phyloP scores from a whole-genome alignment of 225 moss, liverwort and hornwort species.

The Anthoceros angustus region DNA sequence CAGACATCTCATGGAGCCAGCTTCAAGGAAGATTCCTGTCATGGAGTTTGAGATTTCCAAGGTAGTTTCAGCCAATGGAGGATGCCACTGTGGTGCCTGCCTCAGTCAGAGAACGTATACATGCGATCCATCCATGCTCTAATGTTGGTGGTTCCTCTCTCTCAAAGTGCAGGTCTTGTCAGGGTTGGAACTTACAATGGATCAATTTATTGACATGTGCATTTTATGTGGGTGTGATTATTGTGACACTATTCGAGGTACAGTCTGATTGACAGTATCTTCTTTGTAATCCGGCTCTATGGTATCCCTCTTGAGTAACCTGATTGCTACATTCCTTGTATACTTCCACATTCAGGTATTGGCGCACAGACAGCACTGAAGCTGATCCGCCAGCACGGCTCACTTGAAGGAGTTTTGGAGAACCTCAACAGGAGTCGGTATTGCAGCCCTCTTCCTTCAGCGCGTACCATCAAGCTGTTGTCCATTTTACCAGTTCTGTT shows the following conservation, averaged over 20 bases:
- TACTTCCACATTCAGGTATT: constrained; percentile 31
- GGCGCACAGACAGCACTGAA: constrained; percentile 85
- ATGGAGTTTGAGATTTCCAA: constrained; percentile 88
- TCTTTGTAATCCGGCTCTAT: not conserved
- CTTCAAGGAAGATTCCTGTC: constrained; percentile 71
- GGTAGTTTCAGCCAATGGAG: constrained; percentile 19
- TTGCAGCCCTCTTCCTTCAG: not conserved
- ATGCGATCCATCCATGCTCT: too few species aligned
- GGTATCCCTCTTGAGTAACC: not conserved
- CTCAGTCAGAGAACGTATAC: not conserved
- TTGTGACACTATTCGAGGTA: constrained; percentile 92
- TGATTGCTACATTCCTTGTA: not conserved
- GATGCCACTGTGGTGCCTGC: not conserved
- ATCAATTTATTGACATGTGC: constrained; percentile 94
- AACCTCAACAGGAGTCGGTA: constrained; percentile 76
- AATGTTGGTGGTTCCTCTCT: too few species aligned
- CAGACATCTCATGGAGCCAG: constrained; percentile 93
- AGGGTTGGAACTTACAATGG: constrained; percentile 68
- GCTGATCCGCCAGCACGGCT: constrained; percentile 71
- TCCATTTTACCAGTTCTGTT: constrained; percentile 6
- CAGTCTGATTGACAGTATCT: not conserved
- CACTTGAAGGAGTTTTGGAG: constrained; percentile 63
- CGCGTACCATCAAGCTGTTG: not conserved
- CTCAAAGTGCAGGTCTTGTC: constrained; percentile 34
- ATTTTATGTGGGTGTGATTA: constrained; percentile 99